Conservation (phyloP, 2,329 filamentous ascomycete genomes). For the Metarhizium sp. region DNA sequence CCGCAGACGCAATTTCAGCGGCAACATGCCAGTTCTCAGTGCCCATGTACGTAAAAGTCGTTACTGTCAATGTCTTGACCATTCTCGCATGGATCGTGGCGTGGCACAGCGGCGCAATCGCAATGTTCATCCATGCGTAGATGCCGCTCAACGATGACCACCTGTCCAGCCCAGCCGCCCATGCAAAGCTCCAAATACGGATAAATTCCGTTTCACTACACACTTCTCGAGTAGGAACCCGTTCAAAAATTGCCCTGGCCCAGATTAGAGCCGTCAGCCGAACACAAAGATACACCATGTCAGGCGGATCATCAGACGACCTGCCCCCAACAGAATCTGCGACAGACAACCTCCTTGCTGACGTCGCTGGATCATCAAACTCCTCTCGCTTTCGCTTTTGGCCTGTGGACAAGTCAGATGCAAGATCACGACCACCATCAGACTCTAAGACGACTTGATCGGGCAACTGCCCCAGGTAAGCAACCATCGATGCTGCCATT, state of each 20-base stretch:
- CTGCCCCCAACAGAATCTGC: constrained; percentile 3
- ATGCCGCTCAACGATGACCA: constrained; percentile 40
- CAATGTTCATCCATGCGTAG: constrained; percentile 37
- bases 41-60: constrained; percentile 33
- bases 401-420: not conserved
- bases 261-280: constrained; percentile 38
- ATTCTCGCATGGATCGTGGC: constrained; percentile 31
- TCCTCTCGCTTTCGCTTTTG: constrained; percentile 10
- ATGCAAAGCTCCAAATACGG: constrained; percentile 36
- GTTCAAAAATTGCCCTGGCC: constrained; percentile 32
- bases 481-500: constrained; percentile 29
- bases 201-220: constrained; percentile 30
- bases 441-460: constrained; percentile 14
- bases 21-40: constrained; percentile 40
- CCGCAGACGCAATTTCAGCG: constrained; percentile 24
- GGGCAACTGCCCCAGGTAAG: constrained; percentile 26
- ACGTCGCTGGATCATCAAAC: not conserved
- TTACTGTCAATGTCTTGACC: constrained; percentile 34
- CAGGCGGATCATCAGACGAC: constrained; percentile 18
- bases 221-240: constrained; percentile 30
- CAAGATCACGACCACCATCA: not conserved
- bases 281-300: constrained; percentile 37
- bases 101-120: constrained; percentile 30
- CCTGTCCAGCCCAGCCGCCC: constrained; percentile 34
- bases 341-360: constrained; percentile 6